A percentile compares a stretch with the other conserved stretches of the same genome.
Conservation (phyloP, 352 stramenopile genomes). For the Pythium aristosporum region DNA sequence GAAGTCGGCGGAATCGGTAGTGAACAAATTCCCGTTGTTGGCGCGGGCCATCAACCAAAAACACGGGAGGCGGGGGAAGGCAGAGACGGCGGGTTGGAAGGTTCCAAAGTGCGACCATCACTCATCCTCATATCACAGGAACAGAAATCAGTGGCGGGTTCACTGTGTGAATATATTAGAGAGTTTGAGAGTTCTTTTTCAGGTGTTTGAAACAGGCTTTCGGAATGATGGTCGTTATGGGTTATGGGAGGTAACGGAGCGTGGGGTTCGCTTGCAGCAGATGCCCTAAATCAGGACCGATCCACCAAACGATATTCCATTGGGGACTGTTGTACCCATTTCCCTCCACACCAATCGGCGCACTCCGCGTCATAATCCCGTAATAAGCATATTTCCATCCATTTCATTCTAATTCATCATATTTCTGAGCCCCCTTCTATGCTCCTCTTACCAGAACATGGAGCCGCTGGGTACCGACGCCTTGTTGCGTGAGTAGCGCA, state of each 20-base stretch:
- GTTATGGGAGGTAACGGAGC: not conserved
- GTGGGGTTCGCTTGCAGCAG: not conserved
- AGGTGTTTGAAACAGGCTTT: not conserved
- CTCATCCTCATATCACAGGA: not conserved
- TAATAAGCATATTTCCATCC: not conserved
- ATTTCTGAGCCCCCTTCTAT: not conserved
- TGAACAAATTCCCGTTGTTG: constrained; percentile 5
- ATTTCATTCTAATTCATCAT: constrained; percentile 10
- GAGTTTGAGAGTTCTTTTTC: not conserved
- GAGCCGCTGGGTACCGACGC: constrained; percentile 35
- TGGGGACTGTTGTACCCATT: constrained; percentile 1
- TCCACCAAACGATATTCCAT: too few species aligned
- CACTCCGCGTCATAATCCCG: constrained; percentile 2
- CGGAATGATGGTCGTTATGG: not conserved
- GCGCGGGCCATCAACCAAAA: constrained; percentile 3
- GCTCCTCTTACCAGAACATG: constrained; percentile 49
- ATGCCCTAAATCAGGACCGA: not conserved
- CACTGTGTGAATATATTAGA: too few species aligned
- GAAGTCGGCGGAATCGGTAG: constrained; percentile 7
- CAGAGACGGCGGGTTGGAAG: constrained; percentile 1
- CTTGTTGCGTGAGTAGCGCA: constrained; percentile 58
- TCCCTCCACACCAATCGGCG: not conserved
- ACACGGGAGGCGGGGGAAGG: not conserved
- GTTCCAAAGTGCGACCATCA: constrained; percentile 10
- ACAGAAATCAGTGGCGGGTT: too few species aligned